A percentile compares a stretch with the other conserved stretches of the same genome.
These are phyloP conservation scores for Verticillium nubilum DNA, from an alignment of 2,329 filamentous ascomycete genomes.

Conservation along the genomic window DNA sequence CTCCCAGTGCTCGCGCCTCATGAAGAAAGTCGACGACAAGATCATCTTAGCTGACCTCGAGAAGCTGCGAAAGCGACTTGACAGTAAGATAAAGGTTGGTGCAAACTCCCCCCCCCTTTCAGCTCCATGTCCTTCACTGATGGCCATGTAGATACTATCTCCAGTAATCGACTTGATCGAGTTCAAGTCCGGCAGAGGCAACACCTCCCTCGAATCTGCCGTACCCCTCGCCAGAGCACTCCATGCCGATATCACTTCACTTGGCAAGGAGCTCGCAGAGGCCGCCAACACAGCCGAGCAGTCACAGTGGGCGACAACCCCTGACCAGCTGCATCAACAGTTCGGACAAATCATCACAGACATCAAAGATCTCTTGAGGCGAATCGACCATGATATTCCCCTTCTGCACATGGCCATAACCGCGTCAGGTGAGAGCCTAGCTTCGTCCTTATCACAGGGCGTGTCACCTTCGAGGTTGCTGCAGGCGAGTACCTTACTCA, in stretches of 20 bases:
- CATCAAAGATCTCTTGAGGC: constrained; percentile 67
- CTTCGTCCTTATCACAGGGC: constrained; percentile 69
- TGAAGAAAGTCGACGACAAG: constrained; percentile 68
- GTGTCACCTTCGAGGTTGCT: constrained; percentile 87
- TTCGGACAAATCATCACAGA: constrained; percentile 66
- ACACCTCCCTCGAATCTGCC: constrained; percentile 70
- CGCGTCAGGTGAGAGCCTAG: constrained; percentile 83
- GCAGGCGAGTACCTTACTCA: constrained; percentile 89
- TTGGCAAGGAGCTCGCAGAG: constrained; percentile 68
- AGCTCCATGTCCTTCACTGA: neutral
- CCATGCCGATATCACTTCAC: constrained; percentile 72
- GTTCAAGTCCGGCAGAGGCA: constrained; percentile 63
- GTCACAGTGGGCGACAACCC: constrained; percentile 36
- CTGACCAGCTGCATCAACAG: constrained; percentile 55
- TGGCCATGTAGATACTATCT: constrained; percentile 63
- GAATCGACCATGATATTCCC: constrained; percentile 88
- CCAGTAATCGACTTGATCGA: constrained; percentile 91
- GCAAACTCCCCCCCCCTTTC: neutral
- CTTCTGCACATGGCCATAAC: constrained; percentile 91
- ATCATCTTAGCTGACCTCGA: constrained; percentile 63
- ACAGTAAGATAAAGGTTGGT: constrained; percentile 76
- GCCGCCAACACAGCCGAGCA: constrained; percentile 61
- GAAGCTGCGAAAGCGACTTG: constrained; percentile 65
- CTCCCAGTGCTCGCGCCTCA: constrained; percentile 69
- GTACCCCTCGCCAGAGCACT: constrained; percentile 77